Conservation (phyloP, 352 stramenopile genomes). For the Pythium biforme region DNA sequence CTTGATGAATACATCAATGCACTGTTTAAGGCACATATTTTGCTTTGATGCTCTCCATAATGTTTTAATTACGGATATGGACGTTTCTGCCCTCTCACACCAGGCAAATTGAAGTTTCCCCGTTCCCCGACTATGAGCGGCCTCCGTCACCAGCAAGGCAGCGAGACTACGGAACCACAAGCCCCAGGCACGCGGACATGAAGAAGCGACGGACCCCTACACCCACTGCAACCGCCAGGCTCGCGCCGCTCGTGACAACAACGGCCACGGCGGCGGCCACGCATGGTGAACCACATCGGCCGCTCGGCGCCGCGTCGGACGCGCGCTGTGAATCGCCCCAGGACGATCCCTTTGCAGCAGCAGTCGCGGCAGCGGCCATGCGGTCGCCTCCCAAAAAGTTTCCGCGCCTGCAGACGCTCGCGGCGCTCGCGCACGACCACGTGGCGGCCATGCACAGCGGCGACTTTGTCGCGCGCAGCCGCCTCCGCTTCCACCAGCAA, state of each 20-base stretch:
- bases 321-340: constrained; percentile 10
- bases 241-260: constrained; percentile 4
- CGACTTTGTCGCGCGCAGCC: constrained; percentile 47
- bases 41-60: too few species aligned
- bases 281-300: too few species aligned
- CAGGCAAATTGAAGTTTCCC: too few species aligned
- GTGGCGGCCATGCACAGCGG: constrained; percentile 38
- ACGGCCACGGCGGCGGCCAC: too few species aligned
- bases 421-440: constrained; percentile 39
- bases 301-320: background rate
- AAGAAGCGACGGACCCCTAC: background rate
- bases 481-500: constrained; percentile 32
- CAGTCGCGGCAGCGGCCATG: background rate
- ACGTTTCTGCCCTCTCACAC: too few species aligned
- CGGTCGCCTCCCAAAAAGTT: constrained; percentile 17
- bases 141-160: too few species aligned
- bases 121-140: too few species aligned
- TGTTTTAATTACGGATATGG: too few species aligned
- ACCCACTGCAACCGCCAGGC: background rate
- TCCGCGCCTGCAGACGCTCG: constrained; percentile 45
- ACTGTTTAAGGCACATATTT: too few species aligned
- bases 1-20: too few species aligned
- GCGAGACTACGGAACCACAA: too few species aligned
- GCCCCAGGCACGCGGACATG: background rate
- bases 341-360: background rate